Evolutionary conservation across 371 early-diverging fungal genomes (phyloP), one percentile per base, ranked within the genome.

Genomic region (Lichtheimia ornata): DNA sequence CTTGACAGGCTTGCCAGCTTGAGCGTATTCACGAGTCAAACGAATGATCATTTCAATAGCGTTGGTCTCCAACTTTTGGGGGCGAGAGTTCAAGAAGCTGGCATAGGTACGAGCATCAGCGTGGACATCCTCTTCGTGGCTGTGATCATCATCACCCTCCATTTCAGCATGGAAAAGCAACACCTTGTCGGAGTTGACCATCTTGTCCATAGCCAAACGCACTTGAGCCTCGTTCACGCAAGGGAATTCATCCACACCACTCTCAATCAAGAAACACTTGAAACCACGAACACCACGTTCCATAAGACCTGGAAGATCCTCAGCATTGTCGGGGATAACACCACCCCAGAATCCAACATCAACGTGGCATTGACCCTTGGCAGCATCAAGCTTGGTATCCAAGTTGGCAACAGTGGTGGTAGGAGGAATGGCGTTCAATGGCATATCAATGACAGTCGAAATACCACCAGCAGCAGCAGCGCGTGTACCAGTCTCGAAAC

Each of bases 341-440:
- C 92, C 92, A 49, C 92, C 92, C 80, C 87, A 92, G 67, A 90
- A 88, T 12, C 88, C 92, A 54, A 91, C 90, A 66, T 92, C 92
- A 3, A 91, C 89, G 70, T 85, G 89, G 70, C 87, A 87, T 65
- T 88, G 86, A 5, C 83, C 83, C 42, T 74, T 59, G 28, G 90
- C 91, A 41, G 90, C 88, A 43, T 73, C 71, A 41, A 86, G 72
- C 71, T 92, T 92, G 57, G 70, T 71, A 35, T 84, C 59, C 44
- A 91, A 81, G 56, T 91, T 85, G 18, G 67, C 83, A 14, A 84
- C 84, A 0, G 90, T 91, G 40, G 91, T 91, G 6, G 92, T 92
- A 41, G 91, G 91, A 18, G 92, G 92, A 61, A 92, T 92, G 28
- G 91, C 88, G 76, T 92, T 92, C 61, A 92, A 78, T n/a, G 92